These are phyloP conservation scores for Chaetomiaceae sp. DNA, from an alignment of 2,329 filamentous ascomycete species.

Conservation along the genomic window DNA sequence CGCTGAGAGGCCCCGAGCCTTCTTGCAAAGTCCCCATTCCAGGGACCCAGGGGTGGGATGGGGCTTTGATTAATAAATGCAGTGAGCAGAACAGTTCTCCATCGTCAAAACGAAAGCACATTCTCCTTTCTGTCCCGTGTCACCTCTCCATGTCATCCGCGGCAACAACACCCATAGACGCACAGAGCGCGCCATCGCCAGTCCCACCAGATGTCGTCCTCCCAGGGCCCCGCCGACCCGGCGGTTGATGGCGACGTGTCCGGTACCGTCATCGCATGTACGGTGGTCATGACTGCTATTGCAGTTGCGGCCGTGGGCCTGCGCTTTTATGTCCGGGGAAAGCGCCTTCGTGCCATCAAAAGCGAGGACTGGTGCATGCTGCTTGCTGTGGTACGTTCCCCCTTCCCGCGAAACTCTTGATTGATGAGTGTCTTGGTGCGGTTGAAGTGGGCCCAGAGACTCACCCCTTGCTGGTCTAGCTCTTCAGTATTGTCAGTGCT, in stretches of 20 bases:
- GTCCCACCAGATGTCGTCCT: not conserved
- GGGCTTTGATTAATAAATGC: too few relatives aligned
- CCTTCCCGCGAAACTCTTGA: not conserved
- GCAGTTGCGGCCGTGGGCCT: constrained; percentile 1
- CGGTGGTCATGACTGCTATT: not conserved
- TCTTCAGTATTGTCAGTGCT: not conserved
- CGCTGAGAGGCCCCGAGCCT: too few relatives aligned
- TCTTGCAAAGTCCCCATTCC: too few relatives aligned
- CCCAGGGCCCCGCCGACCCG: not conserved
- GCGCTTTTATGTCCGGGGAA: constrained; percentile 15
- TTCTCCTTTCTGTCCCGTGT: too few relatives aligned
- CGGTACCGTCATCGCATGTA: not conserved
- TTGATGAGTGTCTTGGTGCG: not conserved
- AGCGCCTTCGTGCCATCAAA: constrained; percentile 7
- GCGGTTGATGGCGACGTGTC: not conserved
- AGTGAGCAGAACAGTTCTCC: too few relatives aligned
- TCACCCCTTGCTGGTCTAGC: too few relatives aligned
- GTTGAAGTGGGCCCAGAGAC: too few relatives aligned
- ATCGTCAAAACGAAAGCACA: too few relatives aligned
- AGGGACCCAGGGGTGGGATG: too few relatives aligned
- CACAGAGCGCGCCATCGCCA: too few relatives aligned
- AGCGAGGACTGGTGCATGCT: constrained; percentile 18
- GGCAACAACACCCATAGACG: too few relatives aligned
- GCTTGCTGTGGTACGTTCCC: constrained; percentile 5
- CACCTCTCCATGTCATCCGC: too few relatives aligned